A percentile compares a stretch with the other conserved stretches of the same genome.
These are phyloP conservation scores for Apiotrichum laibachii DNA, from an alignment of 1,284 basidiomycete species.

Conservation along the genomic window DNA sequence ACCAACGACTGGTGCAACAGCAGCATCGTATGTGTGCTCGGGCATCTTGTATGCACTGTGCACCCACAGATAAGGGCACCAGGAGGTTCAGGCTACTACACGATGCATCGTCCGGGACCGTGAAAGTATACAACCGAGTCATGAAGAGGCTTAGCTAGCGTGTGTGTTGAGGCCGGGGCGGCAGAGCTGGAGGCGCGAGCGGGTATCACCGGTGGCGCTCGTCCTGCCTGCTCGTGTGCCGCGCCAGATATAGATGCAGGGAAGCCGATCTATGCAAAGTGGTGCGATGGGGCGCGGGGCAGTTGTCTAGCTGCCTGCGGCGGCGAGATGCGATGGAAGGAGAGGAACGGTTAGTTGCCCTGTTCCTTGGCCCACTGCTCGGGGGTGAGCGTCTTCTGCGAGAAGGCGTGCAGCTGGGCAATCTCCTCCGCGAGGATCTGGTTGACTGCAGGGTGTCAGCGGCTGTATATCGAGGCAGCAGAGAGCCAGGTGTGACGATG, in stretches of 20 bases:
- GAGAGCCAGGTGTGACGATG: neutral
- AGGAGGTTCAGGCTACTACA: neutral
- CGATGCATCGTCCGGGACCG: neutral
- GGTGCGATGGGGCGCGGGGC: no score
- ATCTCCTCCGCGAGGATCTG: constrained; percentile 48
- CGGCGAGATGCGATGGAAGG: no score
- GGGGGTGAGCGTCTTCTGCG: constrained; percentile 49
- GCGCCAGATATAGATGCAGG: no score
- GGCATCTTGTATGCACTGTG: no score
- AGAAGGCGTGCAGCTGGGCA: constrained; percentile 47
- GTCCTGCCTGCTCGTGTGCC: no score
- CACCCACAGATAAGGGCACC: no score
- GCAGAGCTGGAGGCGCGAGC: neutral
- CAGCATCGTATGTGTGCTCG: neutral
- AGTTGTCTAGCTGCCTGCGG: no score
- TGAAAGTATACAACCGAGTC: neutral
- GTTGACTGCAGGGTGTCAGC: constrained; percentile 36
- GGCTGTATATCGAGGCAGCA: neutral
- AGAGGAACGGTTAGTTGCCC: constrained; percentile 5
- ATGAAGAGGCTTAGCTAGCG: neutral
- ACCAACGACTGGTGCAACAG: no score
- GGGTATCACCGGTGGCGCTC: no score
- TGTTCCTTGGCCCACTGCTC: constrained; percentile 47
- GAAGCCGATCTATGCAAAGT: no score
- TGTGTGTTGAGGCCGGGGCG: neutral